These are phyloP conservation scores for Macrolepiota albuminosa DNA, from an alignment of 768 basidiomycete genomes.

Conservation along the genomic window DNA sequence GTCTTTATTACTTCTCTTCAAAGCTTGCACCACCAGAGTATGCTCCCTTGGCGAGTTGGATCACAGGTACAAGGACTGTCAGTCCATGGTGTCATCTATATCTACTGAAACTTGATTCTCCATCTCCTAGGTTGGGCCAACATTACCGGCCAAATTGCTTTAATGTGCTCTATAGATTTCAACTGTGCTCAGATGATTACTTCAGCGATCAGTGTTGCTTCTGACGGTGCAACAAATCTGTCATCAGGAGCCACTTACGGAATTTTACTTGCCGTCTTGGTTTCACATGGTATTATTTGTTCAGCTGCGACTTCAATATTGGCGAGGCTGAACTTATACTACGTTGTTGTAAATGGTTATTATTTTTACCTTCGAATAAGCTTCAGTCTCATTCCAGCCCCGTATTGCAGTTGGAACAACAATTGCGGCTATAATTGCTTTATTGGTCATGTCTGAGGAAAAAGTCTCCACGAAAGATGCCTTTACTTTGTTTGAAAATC, in stretches of 20 bases:
- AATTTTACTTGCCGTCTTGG: conserved; percentile 58
- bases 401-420: background rate
- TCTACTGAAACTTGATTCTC: background rate
- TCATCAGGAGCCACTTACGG: conserved; percentile 61
- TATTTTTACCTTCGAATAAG: conserved; percentile 1
- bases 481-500: conserved; percentile 2
- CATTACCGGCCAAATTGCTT: conserved; percentile 58
- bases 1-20: conserved; percentile 75
- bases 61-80: conserved; percentile 33
- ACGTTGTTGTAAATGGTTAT: conserved; percentile 61
- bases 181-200: conserved; percentile 79
- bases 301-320: conserved; percentile 63
- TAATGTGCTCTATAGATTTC: conserved; percentile 73
- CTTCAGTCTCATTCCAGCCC: background rate
- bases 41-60: conserved; percentile 61
- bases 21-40: conserved; percentile 63
- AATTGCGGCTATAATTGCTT: background rate
- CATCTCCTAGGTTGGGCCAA: conserved; percentile 56
- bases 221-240: conserved; percentile 48
- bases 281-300: conserved; percentile 66
- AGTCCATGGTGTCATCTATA: background rate
- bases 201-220: conserved; percentile 58
- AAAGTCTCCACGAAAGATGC: background rate
- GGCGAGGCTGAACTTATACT: conserved; percentile 66
- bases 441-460: background rate